These are phyloP conservation scores for Botrytis fragariae DNA, from an alignment of 2,329 filamentous ascomycete genomes.

Conservation along the genomic window DNA sequence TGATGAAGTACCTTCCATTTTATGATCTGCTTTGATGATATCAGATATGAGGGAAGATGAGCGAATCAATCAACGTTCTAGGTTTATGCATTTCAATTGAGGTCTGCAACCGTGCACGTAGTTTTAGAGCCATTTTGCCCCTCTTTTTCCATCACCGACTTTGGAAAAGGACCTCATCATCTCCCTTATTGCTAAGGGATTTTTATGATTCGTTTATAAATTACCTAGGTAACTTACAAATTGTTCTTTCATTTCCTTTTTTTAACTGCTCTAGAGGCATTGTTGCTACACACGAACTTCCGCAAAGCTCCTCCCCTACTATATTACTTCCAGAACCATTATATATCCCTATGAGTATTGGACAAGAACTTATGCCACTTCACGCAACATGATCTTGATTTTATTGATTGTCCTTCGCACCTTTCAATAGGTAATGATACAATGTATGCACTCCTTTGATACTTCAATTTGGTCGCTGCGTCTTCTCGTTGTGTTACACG, in stretches of 20 bases:
- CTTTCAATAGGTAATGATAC: too few species aligned
- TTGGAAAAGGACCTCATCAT: background rate
- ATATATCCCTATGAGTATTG: background rate
- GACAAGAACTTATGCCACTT: background rate
- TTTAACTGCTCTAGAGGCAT: too few species aligned
- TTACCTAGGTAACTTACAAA: too few species aligned
- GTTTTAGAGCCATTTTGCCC: background rate
- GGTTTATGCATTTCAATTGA: background rate
- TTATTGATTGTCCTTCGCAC: background rate
- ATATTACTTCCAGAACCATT: background rate
- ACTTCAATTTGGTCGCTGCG: too few species aligned
- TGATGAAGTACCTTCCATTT: conserved; percentile 15
- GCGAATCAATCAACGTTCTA: background rate
- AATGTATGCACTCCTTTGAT: too few species aligned
- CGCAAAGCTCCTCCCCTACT: background rate
- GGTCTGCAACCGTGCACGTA: background rate
- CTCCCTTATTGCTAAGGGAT: background rate
- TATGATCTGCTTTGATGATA: background rate
- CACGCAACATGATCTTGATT: background rate
- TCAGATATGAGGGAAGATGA: background rate
- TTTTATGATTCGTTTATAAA: background rate
- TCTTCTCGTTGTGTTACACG: too few species aligned
- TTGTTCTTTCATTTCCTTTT: too few species aligned
- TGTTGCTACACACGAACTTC: too few species aligned
- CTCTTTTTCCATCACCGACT: background rate